Percentiles rank a stretch among this genome's conserved stretches.
phyloP scores from a whole-genome alignment of 176 grass and related monocot species.

The Urochloa ruziziensis region DNA sequence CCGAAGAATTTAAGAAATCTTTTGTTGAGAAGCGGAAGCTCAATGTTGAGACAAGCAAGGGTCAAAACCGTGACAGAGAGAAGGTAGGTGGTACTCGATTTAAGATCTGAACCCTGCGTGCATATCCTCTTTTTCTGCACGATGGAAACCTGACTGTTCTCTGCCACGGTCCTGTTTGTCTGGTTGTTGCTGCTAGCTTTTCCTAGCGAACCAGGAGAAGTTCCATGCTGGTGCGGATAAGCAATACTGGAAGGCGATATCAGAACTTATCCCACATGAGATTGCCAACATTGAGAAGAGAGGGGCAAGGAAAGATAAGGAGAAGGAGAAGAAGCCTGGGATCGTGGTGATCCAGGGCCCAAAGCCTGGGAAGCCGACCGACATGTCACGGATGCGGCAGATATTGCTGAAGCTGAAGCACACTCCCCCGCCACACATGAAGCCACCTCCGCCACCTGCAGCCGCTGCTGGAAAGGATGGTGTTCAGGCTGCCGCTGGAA shows the following conservation, averaged over 20 bases:
- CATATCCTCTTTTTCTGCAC: not conserved
- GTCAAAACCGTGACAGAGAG: conserved; percentile 75
- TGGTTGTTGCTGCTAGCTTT: conserved; percentile 37
- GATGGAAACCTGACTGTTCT: not conserved
- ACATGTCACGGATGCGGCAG: conserved; percentile 82
- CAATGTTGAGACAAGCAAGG: conserved; percentile 63
- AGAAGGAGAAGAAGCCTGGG: conserved; percentile 71
- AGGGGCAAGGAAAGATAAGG: conserved; percentile 69
- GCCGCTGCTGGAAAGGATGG: conserved; percentile 39
- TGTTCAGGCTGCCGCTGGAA: not conserved
- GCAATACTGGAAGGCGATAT: conserved; percentile 96
- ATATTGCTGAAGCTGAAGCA: conserved; percentile 85
- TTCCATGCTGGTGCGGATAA: conserved; percentile 70
- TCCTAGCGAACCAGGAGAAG: conserved; percentile 77
- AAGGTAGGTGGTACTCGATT: conserved; percentile 41
- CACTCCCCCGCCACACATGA: conserved; percentile 69
- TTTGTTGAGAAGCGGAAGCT: conserved; percentile 78
- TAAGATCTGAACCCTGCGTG: not conserved
- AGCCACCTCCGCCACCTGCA: conserved; percentile 40
- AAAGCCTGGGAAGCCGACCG: conserved; percentile 79
- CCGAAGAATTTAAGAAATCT: conserved; percentile 65
- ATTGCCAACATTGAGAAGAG: conserved; percentile 86
- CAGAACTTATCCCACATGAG: conserved; percentile 81
- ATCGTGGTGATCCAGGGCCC: conserved; percentile 76
- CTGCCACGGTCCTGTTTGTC: not conserved